Percentiles rank a stretch among this genome's conserved stretches.
Conservation (phyloP, 164 flowering plant species). For the Vitis amurensis region DNA sequence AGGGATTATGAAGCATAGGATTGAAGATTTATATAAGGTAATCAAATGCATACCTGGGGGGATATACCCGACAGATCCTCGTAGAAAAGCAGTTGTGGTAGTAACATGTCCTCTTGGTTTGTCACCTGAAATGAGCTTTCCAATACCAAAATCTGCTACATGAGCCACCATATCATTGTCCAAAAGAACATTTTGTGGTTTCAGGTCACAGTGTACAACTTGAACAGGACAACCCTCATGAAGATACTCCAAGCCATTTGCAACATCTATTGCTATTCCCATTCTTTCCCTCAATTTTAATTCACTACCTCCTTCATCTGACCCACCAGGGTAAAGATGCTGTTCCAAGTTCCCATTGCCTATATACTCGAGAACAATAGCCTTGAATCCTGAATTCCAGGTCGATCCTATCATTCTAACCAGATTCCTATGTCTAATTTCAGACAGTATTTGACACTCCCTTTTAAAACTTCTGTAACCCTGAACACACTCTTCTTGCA, state of each 20-base stretch:
- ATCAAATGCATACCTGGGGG: neutral
- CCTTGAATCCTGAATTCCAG: constrained; percentile 15
- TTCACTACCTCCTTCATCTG: constrained; percentile 1
- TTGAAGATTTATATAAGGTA: neutral
- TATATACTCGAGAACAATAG: constrained; percentile 12
- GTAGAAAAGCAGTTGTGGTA: neutral
- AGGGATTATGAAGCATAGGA: too few species aligned
- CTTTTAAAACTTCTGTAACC: constrained; percentile 8
- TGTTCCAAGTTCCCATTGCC: constrained; percentile 17
- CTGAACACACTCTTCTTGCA: neutral
- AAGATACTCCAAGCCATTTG: constrained; percentile 12
- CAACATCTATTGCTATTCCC: constrained; percentile 6
- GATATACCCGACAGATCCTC: constrained; percentile 3
- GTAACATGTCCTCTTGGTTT: neutral
- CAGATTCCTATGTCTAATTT: constrained; percentile 21
- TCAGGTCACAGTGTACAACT: constrained; percentile 11
- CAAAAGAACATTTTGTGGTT: constrained; percentile 12
- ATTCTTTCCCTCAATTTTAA: constrained; percentile 11
- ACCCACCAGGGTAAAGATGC: constrained; percentile 16
- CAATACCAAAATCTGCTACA: constrained; percentile 14
- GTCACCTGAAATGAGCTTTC: constrained; percentile 3
- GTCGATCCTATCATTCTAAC: constrained; percentile 14
- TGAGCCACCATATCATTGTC: constrained; percentile 11
- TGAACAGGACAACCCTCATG: constrained; percentile 6
- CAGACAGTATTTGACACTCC: constrained; percentile 17